Base-by-base conservation (phyloP, 495 filamentous ascomycete species). In the Penicillium herquei region DNA sequence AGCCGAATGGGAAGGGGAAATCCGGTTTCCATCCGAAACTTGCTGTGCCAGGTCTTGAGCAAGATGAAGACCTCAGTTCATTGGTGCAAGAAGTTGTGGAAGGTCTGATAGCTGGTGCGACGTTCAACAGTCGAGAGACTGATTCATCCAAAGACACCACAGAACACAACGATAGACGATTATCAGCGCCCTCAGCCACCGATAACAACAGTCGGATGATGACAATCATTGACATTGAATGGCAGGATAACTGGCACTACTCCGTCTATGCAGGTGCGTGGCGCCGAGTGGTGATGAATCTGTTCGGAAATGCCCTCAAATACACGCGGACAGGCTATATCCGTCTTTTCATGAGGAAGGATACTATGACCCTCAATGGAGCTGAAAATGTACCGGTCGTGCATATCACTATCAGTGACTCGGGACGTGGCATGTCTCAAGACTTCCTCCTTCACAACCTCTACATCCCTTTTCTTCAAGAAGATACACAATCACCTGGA, bases 281-380 rank as follows among this genome's bases (percentile, higher is more conserved):
- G 67, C 74, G 84, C 18, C 72, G 87, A 21, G 76, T 90, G 12
- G 75, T 91, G 26, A 86, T 89, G 83, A 90, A 92, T 59, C 63
- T 91, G 1, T 78, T 88, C 37, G 85, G 87, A 11, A 92, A 92
- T 62, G 81, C 88, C 0, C 70, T 90, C 43, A 92, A 92, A 57
- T 90, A 86, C 58, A 89, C 84, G 6, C 60, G 62, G 16, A 60
- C 70, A 0, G 88, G 88, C 6, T 62, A 52, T 37, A 55, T 62
- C 37, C 32, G 54, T 7, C 55, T 62, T 3, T 49, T 55, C 35
- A 58, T 58, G 52, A 58, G 51, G 14, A 56, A 52, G 17, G 51
- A 51, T n/a, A 47, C 35, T 0, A 31, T 57, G 10, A 52, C 17
- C 0, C 41, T 66, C 66, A 30, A 46, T 43, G 55, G 53, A 57